Conservation (phyloP, 768 basidiomycete species). For the Coprinopsis strossmayeri region DNA sequence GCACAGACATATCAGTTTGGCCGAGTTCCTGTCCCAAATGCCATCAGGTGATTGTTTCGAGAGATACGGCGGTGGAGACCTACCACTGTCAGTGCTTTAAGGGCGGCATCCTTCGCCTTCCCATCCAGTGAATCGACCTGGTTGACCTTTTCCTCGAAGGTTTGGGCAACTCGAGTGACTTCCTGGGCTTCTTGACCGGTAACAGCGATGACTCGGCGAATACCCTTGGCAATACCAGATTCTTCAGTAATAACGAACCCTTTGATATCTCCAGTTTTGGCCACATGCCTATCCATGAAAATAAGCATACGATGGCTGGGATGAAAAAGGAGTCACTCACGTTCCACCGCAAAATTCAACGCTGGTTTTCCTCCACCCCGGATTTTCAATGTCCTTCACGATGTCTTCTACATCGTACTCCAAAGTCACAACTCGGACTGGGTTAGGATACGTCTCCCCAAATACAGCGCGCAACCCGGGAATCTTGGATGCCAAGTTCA, state of each 20-base stretch:
- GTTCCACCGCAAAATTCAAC: constrained; percentile 99
- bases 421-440: constrained; percentile 90
- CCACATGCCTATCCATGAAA: constrained; percentile 63
- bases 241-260: constrained; percentile 94
- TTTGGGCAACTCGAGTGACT: constrained; percentile 61
- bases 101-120: constrained; percentile 79
- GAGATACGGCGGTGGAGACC: constrained; percentile 18
- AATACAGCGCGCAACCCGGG: constrained; percentile 96
- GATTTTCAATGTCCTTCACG: constrained; percentile 74
- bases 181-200: constrained; percentile 92
- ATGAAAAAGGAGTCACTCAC: constrained; percentile 39
- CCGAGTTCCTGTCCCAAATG: constrained; percentile 73
- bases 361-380: constrained; percentile 86
- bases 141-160: constrained; percentile 56
- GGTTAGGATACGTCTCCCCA: constrained; percentile 96
- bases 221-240: constrained; percentile 96
- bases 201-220: constrained; percentile 88
- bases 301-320: neutral
- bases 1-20: constrained; percentile 82
- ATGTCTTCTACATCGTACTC: constrained; percentile 88
- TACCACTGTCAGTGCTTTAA: constrained; percentile 78
- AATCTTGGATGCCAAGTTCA: constrained; percentile 76
- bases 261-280: constrained; percentile 96
- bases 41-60: neutral
- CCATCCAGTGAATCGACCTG: constrained; percentile 53